Evolutionary conservation across 495 filamentous ascomycete species (phyloP).

Genomic region (Jackrogersella minutella): DNA sequence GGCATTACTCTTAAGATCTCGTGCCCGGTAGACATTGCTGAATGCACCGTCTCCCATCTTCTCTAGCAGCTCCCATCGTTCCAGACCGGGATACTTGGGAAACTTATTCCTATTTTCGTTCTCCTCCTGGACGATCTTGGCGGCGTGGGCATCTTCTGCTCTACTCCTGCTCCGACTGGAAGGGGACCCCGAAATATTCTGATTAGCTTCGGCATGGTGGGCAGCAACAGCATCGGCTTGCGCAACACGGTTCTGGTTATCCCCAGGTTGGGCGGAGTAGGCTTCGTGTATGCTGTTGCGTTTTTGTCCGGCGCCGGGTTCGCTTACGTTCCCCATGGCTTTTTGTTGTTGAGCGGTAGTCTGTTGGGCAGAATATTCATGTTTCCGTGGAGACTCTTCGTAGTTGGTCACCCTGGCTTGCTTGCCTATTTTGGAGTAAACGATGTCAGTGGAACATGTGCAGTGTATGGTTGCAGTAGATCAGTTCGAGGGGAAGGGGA

Average conservation of each 20-base stretch:
- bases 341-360: constrained; percentile 47
- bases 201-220: constrained; percentile 54
- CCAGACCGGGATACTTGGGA: constrained; percentile 89
- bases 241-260: constrained; percentile 63
- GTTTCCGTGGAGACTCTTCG: constrained; percentile 59
- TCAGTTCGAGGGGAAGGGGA: not conserved
- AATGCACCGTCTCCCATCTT: constrained; percentile 99
- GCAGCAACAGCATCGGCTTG: constrained; percentile 69
- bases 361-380: constrained; percentile 65
- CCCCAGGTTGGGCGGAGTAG: constrained; percentile 66
- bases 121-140: constrained; percentile 90
- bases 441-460: constrained; percentile 44
- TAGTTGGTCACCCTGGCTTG: constrained; percentile 79
- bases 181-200: constrained; percentile 35
- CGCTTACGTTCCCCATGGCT: constrained; percentile 59
- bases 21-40: constrained; percentile 95
- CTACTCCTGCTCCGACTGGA: constrained; percentile 54
- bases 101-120: constrained; percentile 82
- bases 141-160: constrained; percentile 71
- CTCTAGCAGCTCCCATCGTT: constrained; percentile 87
- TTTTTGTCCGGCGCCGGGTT: constrained; percentile 53
- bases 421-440: constrained; percentile 63
- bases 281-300: constrained; percentile 50
- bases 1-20: constrained; percentile 70
- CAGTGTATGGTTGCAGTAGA: constrained; percentile 2